These are phyloP conservation scores for Cubamyces sp. DNA, from an alignment of 768 basidiomycete genomes.

Conservation along the genomic window DNA sequence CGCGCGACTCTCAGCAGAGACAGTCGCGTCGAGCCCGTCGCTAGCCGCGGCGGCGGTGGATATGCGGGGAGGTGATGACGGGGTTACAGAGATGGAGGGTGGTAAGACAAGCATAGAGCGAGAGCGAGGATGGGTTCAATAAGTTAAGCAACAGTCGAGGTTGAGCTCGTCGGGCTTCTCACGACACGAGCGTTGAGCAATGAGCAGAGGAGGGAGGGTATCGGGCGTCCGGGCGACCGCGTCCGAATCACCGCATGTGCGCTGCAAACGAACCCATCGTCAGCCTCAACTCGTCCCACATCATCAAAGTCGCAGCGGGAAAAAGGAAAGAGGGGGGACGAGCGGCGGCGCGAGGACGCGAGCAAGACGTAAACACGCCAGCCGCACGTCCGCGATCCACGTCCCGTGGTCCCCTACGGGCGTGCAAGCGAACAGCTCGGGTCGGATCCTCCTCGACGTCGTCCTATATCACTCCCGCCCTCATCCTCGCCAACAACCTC, in stretches of 20 bases:
- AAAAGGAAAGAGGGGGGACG: neutral
- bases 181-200: neutral
- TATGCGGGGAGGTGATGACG: neutral
- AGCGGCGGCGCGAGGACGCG: neutral
- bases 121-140: slow-evolving; percentile 3
- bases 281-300: slow-evolving; percentile 11
- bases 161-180: slow-evolving; percentile 9
- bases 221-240: neutral
- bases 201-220: neutral
- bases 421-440: slow-evolving; percentile 1
- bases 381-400: neutral
- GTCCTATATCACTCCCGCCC: neutral
- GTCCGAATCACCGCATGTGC: slow-evolving; percentile 20
- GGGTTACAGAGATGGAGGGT: neutral
- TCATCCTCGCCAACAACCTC: neutral
- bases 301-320: neutral
- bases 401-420: neutral
- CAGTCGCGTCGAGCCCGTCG: neutral
- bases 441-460: slow-evolving; percentile 12
- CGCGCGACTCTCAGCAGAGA: neutral
- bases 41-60: neutral
- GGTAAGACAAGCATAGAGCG: neutral
- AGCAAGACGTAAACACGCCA: slow-evolving; percentile 17
- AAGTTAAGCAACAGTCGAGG: slow-evolving; percentile 10
- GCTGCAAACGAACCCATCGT: slow-evolving; percentile 10